A percentile compares a stretch with the other conserved stretches of the same genome.
These are phyloP conservation scores for Sugiyamaella lignohabitans DNA, from an alignment of 805 yeast genomes.

Conservation along the genomic window DNA sequence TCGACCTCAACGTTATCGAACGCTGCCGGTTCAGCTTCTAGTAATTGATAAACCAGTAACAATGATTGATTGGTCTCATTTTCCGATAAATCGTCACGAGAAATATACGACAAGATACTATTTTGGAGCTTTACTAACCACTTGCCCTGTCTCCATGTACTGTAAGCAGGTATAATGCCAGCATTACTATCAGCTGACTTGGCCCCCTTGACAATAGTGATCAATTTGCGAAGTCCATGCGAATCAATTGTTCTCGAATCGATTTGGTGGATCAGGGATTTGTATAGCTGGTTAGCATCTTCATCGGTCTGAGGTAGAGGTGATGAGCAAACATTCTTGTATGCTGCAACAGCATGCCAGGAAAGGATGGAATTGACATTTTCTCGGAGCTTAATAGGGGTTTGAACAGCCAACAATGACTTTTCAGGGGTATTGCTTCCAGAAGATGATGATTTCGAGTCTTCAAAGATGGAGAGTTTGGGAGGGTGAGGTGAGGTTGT, in stretches of 20 bases:
- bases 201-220: slow-evolving; percentile 16
- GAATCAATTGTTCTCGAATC: slow-evolving; percentile 17
- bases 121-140: slow-evolving; percentile 11
- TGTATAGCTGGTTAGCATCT: slow-evolving; percentile 18
- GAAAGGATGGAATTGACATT: slow-evolving; percentile 6
- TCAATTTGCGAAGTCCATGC: slow-evolving; percentile 22
- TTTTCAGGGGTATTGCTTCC: background rate
- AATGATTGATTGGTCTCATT: slow-evolving; percentile 18
- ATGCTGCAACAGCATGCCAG: slow-evolving; percentile 17
- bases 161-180: slow-evolving; percentile 9
- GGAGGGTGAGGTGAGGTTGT: background rate
- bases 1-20: slow-evolving; percentile 15
- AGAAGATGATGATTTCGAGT: slow-evolving; percentile 5
- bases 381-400: slow-evolving; percentile 14
- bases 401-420: slow-evolving; percentile 1
- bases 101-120: slow-evolving; percentile 14
- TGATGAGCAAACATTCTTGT: slow-evolving; percentile 14
- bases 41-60: slow-evolving; percentile 17
- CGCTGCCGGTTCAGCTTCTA: slow-evolving; percentile 11
- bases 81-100: slow-evolving; percentile 10
- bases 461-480: slow-evolving; percentile 17
- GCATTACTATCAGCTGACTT: background rate
- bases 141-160: slow-evolving; percentile 16
- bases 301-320: slow-evolving; percentile 16
- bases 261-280: slow-evolving; percentile 15